These are phyloP conservation scores for Artemisia annua DNA, from an alignment of 129 eudicot genomes.

Conservation along the genomic window DNA sequence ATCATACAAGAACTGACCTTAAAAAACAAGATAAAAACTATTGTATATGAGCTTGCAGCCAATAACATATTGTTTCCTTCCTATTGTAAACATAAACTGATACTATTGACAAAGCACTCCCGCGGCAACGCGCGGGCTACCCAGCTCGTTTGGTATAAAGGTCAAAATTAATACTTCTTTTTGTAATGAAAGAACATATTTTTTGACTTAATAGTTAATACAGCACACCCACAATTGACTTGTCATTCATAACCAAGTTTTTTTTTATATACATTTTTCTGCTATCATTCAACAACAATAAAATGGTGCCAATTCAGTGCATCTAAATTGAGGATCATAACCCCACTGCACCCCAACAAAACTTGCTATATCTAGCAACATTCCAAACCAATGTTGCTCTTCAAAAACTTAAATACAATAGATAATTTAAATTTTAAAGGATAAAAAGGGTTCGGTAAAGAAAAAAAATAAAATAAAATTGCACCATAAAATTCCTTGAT, in stretches of 20 bases:
- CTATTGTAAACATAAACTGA: too few relatives aligned
- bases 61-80: too few relatives aligned
- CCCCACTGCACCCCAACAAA: constrained; percentile 16
- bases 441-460: not conserved
- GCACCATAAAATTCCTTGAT: not conserved
- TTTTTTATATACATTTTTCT: constrained; percentile 4
- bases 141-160: constrained; percentile 13
- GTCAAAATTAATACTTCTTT: constrained; percentile 21
- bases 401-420: constrained; percentile 16
- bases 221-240: constrained; percentile 33
- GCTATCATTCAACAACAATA: too few relatives aligned
- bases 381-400: not conserved
- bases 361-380: constrained; percentile 17
- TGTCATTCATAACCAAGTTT: constrained; percentile 8
- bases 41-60: too few relatives aligned
- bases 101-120: too few relatives aligned
- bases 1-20: too few relatives aligned
- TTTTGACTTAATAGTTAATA: constrained; percentile 26
- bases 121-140: too few relatives aligned
- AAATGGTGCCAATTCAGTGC: too few relatives aligned
- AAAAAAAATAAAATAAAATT: not conserved
- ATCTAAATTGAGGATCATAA: too few relatives aligned
- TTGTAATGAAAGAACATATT: constrained; percentile 22
- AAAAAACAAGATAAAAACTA: too few relatives aligned
- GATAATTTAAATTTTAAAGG: not conserved